Evolutionary conservation across 805 yeast species (phyloP).

Genomic region (Millerago galiae): DNA sequence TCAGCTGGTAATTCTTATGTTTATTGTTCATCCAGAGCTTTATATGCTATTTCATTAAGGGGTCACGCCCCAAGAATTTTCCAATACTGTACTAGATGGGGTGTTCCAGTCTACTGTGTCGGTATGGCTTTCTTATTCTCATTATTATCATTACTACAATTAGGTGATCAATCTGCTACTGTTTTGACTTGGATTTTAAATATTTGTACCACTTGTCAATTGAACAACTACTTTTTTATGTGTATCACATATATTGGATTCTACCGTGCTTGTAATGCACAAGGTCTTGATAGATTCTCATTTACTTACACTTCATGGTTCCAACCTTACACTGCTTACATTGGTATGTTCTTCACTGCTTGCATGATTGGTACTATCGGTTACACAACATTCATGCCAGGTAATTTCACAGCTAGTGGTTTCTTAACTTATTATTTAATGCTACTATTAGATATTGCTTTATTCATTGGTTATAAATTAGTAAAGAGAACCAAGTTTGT

Average conservation of each 20-base stretch:
- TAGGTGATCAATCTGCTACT: conserved; percentile 45
- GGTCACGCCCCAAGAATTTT: conserved; percentile 57
- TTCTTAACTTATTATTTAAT: conserved; percentile 70
- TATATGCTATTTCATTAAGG: conserved; percentile 47
- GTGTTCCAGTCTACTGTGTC: conserved; percentile 71
- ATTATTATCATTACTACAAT: conserved; percentile 54
- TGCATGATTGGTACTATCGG: conserved; percentile 58
- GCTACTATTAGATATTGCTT: conserved; percentile 48
- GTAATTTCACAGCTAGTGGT: conserved; percentile 53
- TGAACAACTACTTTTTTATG: conserved; percentile 50
- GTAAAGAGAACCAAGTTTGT: conserved; percentile 38
- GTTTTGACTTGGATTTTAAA: conserved; percentile 67
- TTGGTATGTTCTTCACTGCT: conserved; percentile 38
- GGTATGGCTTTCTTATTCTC: conserved; percentile 46
- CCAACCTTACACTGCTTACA: conserved; percentile 52
- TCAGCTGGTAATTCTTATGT: conserved; percentile 51
- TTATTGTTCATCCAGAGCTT: conserved; percentile 51
- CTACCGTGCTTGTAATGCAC: conserved; percentile 51
- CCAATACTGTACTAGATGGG: conserved; percentile 50
- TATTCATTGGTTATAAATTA: conserved; percentile 45
- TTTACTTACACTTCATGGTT: conserved; percentile 47
- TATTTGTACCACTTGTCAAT: conserved; percentile 59
- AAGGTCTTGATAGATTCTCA: conserved; percentile 34
- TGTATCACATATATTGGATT: conserved; percentile 56
- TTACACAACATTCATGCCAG: conserved; percentile 66